These are phyloP conservation scores for Croton laevigatus DNA, from an alignment of 441 rosid species.

Conservation along the genomic window DNA sequence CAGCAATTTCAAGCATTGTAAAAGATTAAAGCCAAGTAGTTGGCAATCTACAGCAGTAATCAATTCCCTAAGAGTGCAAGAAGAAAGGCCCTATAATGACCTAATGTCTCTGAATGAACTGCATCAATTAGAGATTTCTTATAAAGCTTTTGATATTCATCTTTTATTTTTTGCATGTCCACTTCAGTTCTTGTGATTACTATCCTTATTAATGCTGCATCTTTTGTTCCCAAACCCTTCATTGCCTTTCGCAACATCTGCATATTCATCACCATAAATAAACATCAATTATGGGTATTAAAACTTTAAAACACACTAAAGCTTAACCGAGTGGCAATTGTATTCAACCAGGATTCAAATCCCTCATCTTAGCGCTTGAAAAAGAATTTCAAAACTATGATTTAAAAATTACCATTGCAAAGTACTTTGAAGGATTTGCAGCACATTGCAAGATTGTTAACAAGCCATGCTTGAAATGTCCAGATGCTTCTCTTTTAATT, in stretches of 20 bases:
- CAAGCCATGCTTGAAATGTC: conserved; percentile 53
- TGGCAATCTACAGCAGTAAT: conserved; percentile 2
- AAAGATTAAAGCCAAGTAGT: too few species aligned
- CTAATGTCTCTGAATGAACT: conserved; percentile 72
- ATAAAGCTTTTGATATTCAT: conserved; percentile 55
- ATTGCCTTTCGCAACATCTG: conserved; percentile 68
- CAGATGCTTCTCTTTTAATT: conserved; percentile 54
- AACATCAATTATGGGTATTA: too few species aligned
- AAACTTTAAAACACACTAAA: too few species aligned
- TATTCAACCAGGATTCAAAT: too few species aligned
- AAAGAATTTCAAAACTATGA: too few species aligned
- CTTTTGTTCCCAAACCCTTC: conserved; percentile 75
- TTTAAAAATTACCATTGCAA: conserved; percentile 43
- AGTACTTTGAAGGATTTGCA: conserved; percentile 55
- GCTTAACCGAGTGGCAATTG: too few species aligned
- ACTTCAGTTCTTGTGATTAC: conserved; percentile 67
- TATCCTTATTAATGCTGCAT: conserved; percentile 53
- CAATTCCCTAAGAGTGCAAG: conserved; percentile 42
- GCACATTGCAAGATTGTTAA: conserved; percentile 60
- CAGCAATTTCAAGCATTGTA: too few species aligned
- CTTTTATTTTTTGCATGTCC: conserved; percentile 54
- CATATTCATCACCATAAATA: neutral
- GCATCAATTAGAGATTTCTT: conserved; percentile 50
- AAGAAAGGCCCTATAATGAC: conserved; percentile 57
- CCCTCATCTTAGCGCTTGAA: too few species aligned